Conservation (phyloP, 345 rosid genomes). For the Citrus unshiu region DNA sequence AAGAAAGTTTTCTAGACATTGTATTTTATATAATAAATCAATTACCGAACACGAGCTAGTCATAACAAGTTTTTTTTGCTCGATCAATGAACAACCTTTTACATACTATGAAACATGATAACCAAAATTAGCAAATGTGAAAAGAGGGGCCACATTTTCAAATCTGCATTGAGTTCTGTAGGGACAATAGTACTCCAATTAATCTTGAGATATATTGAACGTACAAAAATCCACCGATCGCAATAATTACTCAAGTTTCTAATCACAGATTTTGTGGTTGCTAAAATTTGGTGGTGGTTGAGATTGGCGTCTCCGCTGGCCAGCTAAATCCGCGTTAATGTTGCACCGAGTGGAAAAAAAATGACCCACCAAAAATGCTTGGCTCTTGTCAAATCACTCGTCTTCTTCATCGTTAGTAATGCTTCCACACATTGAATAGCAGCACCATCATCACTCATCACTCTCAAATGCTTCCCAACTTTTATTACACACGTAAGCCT, state of each 20-base stretch:
- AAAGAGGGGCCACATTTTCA: no score
- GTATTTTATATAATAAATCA: no score
- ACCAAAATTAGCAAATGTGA: no score
- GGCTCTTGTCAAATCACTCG: not conserved
- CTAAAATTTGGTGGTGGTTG: slow-evolving; percentile 16
- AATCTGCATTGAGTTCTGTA: no score
- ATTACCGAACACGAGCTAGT: no score
- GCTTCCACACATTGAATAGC: slow-evolving; percentile 22
- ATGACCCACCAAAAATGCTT: slow-evolving; percentile 7
- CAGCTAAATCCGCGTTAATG: not conserved
- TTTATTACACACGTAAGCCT: not conserved
- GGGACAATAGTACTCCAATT: no score
- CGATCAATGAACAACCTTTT: no score
- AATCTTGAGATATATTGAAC: not conserved
- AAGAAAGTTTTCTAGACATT: no score
- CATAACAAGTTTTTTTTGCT: no score
- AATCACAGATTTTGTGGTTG: slow-evolving; percentile 17
- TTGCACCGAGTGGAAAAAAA: slow-evolving; percentile 16
- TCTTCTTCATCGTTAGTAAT: slow-evolving; percentile 1
- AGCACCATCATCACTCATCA: slow-evolving; percentile 16
- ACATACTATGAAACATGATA: no score
- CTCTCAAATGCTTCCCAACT: slow-evolving; percentile 11
- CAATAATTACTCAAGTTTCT: slow-evolving; percentile 5
- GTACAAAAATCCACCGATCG: slow-evolving; percentile 4
- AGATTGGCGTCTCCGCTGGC: not conserved